Conservation (phyloP, 495 filamentous ascomycete species). For the Podospora conica region DNA sequence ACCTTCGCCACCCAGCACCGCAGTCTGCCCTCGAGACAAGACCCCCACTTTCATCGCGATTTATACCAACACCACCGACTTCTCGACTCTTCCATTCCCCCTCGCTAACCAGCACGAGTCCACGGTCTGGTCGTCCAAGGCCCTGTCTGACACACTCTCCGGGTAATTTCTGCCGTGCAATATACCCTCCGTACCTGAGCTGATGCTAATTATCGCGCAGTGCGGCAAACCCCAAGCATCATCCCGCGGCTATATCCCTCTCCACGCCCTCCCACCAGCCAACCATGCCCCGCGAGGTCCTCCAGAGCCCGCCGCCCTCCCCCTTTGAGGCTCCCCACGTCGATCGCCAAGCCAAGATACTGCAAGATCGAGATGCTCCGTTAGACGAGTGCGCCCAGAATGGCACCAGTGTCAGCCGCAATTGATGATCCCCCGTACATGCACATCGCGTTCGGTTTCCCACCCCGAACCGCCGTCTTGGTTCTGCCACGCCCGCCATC, state of each 20-base stretch:
- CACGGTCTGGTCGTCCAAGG: not conserved
- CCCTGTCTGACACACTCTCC: conserved; percentile 1
- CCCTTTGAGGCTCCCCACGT: conserved; percentile 1
- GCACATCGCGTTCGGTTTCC: conserved; percentile 9
- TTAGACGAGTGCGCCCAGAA: conserved; percentile 7
- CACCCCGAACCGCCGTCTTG: conserved; percentile 15
- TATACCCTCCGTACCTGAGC: conserved; percentile 1
- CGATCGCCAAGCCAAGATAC: conserved; percentile 8
- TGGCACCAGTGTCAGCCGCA: conserved; percentile 7
- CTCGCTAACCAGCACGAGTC: not conserved
- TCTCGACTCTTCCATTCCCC: not conserved
- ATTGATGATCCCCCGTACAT: not conserved
- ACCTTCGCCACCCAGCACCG: not conserved
- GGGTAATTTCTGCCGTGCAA: conserved; percentile 23
- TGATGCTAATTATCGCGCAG: conserved; percentile 14
- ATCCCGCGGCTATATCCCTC: conserved; percentile 7
- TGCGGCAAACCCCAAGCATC: not conserved
- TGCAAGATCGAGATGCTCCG: conserved; percentile 8
- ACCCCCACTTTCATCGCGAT: not conserved
- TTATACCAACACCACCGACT: not conserved
- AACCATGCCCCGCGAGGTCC: not conserved
- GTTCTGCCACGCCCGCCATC: conserved; percentile 6
- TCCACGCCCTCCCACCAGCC: conserved; percentile 1
- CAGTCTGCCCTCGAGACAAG: not conserved
- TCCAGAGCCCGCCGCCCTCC: not conserved